Conservation (phyloP, 1,284 basidiomycete species). For the Schizopora paradoxa region DNA sequence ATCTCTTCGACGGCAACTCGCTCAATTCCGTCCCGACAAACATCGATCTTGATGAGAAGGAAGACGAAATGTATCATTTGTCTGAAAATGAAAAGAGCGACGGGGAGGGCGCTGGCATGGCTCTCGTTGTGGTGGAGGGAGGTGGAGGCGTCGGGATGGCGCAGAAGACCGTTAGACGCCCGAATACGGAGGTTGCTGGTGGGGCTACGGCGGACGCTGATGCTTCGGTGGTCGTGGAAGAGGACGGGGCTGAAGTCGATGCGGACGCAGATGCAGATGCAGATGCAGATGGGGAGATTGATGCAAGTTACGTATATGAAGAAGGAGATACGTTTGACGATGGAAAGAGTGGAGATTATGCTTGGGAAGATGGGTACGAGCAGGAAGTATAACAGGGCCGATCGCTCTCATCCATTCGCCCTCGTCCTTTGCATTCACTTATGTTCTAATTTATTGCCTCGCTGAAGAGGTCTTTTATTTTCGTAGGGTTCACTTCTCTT, state of each 20-base stretch:
- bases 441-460: too few relatives aligned
- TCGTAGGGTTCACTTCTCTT: too few relatives aligned
- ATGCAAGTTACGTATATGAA: constrained; percentile 25
- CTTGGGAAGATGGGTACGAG: constrained; percentile 38
- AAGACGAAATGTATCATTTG: constrained; percentile 28
- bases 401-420: not conserved
- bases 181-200: not conserved
- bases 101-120: constrained; percentile 38
- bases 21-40: constrained; percentile 9
- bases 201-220: constrained; percentile 1
- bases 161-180: constrained; percentile 7
- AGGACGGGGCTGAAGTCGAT: constrained; percentile 22
- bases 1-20: constrained; percentile 56
- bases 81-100: constrained; percentile 52
- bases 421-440: not conserved
- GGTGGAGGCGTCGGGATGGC: constrained; percentile 32
- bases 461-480: too few relatives aligned
- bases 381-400: constrained; percentile 34
- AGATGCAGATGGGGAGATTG: constrained; percentile 25
- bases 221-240: constrained; percentile 6
- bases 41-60: constrained; percentile 30
- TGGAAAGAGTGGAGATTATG: constrained; percentile 34
- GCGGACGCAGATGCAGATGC: constrained; percentile 19
- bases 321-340: constrained; percentile 26
- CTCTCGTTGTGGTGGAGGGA: constrained; percentile 42